Evolutionary conservation across 441 rosid species (phyloP).

Genomic region (Erodium texanum): DNA sequence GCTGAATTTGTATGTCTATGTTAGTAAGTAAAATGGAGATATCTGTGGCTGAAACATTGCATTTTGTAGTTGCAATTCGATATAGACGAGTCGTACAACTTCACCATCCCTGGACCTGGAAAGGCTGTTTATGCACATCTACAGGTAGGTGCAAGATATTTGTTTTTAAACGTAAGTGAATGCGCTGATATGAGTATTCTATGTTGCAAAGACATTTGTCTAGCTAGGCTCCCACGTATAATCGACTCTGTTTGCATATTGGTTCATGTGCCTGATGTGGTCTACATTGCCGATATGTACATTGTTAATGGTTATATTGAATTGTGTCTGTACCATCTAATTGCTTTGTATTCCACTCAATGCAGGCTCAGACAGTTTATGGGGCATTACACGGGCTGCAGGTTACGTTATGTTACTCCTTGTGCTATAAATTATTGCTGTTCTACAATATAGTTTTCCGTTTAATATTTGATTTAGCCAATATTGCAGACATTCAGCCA

Average conservation of each 20-base stretch:
- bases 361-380: slow-evolving; percentile 54
- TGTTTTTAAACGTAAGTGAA: too few relatives aligned
- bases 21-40: neutral
- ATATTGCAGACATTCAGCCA: slow-evolving; percentile 63
- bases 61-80: slow-evolving; percentile 54
- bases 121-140: slow-evolving; percentile 39
- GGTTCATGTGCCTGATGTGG: too few relatives aligned
- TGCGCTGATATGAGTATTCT: too few relatives aligned
- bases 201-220: too few relatives aligned
- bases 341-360: neutral
- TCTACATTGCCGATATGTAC: neutral
- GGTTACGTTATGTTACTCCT: slow-evolving; percentile 26
- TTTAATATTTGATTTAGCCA: slow-evolving; percentile 6
- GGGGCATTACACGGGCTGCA: slow-evolving; percentile 69
- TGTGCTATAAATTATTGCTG: neutral
- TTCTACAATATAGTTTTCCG: neutral
- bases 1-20: neutral
- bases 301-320: too few relatives aligned
- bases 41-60: neutral
- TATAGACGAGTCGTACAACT: slow-evolving; percentile 54
- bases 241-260: too few relatives aligned
- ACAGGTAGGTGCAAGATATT: neutral
- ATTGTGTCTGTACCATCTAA: neutral
- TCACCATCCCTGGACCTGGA: slow-evolving; percentile 35
- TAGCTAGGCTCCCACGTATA: too few relatives aligned